phyloP scores from a whole-genome alignment of 202 grass and related monocot genomes.

The Digitaria exilis region DNA sequence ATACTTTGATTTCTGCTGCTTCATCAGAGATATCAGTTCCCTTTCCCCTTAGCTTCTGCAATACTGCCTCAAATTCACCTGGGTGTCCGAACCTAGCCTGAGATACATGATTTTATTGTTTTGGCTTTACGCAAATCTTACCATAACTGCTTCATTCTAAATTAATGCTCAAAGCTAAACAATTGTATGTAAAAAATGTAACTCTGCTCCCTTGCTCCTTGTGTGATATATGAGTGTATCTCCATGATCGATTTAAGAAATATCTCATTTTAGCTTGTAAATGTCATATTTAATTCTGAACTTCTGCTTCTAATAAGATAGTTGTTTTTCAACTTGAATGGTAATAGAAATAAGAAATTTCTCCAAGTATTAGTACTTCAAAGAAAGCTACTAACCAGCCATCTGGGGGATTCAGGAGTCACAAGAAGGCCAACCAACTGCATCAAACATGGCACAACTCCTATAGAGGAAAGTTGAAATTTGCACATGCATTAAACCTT shows the following conservation, averaged over 20 bases:
- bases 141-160: not conserved
- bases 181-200: not conserved
- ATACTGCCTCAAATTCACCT: conserved; percentile 44
- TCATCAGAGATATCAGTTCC: conserved; percentile 59
- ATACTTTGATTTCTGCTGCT: conserved; percentile 78
- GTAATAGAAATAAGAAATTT: not conserved
- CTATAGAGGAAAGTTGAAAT: conserved; percentile 40
- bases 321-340: not conserved
- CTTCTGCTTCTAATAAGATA: not conserved
- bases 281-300: not conserved
- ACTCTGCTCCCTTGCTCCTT: not conserved
- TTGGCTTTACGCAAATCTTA: not conserved
- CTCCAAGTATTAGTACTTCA: not conserved
- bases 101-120: conserved; percentile 13
- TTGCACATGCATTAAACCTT: not conserved
- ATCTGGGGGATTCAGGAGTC: conserved; percentile 87
- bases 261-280: not conserved
- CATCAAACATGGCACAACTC: conserved; percentile 69
- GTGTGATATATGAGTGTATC: not conserved
- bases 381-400: conserved; percentile 60
- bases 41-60: conserved; percentile 72
- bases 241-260: not conserved
- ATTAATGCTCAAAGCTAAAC: not conserved
- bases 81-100: conserved; percentile 56
- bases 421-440: conserved; percentile 68